Evolutionary conservation across 305 asterid genomes (phyloP).

Genomic region (Nicotiana rustica): DNA sequence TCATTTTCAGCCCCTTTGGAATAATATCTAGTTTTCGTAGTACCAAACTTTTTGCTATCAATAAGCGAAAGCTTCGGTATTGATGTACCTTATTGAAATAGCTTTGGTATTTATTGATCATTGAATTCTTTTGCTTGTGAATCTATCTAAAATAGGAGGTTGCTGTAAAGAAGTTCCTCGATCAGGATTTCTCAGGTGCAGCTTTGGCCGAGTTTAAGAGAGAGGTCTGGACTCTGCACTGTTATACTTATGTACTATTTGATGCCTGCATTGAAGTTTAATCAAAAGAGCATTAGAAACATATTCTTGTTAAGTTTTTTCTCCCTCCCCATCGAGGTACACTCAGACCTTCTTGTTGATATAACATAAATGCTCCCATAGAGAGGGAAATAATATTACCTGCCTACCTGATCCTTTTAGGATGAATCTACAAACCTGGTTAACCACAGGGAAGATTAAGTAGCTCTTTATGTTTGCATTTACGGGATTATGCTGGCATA

Average conservation of each 20-base stretch:
- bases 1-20: neutral
- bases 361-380: neutral
- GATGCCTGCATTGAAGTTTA: neutral
- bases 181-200: slow-evolving; percentile 99
- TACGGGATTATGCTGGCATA: slow-evolving; percentile 26
- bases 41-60: slow-evolving; percentile 4
- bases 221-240: slow-evolving; percentile 67
- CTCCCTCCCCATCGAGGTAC: neutral
- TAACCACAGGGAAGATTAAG: neutral
- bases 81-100: neutral
- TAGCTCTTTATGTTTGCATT: slow-evolving; percentile 26
- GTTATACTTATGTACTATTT: neutral
- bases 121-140: slow-evolving; percentile 24
- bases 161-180: slow-evolving; percentile 99
- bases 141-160: slow-evolving; percentile 67
- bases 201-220: slow-evolving; percentile 99
- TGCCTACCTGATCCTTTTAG: too few species aligned
- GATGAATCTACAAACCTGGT: neutral
- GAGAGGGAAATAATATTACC: neutral
- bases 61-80: slow-evolving; percentile 14
- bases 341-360: neutral
- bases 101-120: slow-evolving; percentile 20
- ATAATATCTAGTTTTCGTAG: neutral
- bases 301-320: neutral
- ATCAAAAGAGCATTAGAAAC: neutral